Evolutionary conservation across 78 protist species (phyloP).

Genomic region (Isochrysis galbana): DNA sequence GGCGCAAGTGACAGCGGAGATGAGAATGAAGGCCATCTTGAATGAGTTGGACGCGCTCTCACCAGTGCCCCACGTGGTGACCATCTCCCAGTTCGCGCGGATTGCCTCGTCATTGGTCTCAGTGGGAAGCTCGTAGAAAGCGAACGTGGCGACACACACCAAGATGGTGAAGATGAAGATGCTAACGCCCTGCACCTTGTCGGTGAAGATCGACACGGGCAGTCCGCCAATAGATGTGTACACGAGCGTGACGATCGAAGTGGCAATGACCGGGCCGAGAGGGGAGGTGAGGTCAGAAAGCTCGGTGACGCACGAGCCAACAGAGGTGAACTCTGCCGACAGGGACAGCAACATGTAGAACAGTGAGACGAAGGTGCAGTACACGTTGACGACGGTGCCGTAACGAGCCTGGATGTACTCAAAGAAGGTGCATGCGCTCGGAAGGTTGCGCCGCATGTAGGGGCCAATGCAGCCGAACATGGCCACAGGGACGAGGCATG

Average conservation of each 20-base stretch:
- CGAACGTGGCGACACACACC: neutral
- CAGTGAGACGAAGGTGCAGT: neutral
- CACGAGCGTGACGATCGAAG: neutral
- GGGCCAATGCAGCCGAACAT: neutral
- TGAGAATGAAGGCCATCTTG: neutral
- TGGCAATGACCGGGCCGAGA: neutral
- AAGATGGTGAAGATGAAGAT: neutral
- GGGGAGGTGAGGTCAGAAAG: neutral
- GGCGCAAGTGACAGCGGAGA: neutral
- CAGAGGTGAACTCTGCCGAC: neutral
- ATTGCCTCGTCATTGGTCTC: neutral
- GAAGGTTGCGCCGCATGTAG: neutral
- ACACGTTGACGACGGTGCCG: neutral
- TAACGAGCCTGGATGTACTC: neutral
- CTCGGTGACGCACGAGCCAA: no score
- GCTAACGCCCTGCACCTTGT: neutral
- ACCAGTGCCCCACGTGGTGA: neutral
- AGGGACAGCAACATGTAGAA: neutral
- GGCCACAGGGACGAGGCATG: neutral
- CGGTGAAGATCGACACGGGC: conserved; percentile 17
- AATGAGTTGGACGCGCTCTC: neutral
- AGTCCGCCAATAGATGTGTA: neutral
- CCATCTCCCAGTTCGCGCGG: neutral
- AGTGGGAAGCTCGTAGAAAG: neutral
- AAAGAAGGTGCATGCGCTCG: neutral